phyloP scores from a whole-genome alignment of 2,329 filamentous ascomycete species.

The Ophiognomonia clavigignenti-juglandacearum region DNA sequence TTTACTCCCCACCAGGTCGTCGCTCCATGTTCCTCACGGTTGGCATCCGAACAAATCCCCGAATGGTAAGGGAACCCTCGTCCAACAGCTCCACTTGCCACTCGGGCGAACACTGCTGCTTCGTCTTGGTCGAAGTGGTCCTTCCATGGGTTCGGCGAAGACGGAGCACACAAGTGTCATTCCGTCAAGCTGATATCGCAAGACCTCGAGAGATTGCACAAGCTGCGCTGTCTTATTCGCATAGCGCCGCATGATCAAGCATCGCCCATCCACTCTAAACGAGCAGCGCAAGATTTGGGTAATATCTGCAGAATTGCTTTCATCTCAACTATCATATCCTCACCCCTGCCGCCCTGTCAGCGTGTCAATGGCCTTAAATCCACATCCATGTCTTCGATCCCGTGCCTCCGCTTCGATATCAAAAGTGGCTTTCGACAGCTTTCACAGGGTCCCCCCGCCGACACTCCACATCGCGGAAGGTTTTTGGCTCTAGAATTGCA shows the following conservation, averaged over 20 bases:
- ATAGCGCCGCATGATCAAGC: too few relatives aligned
- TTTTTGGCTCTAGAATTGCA: not conserved
- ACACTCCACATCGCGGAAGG: conserved; percentile 8
- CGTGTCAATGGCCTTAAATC: conserved; percentile 3
- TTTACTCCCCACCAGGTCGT: not conserved
- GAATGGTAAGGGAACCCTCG: not conserved
- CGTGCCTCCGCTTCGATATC: conserved; percentile 1
- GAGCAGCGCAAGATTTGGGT: conserved; percentile 2
- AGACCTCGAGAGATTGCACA: too few relatives aligned
- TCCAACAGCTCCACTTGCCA: not conserved
- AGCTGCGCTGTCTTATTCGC: too few relatives aligned
- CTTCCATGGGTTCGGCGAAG: not conserved
- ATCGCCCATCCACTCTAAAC: not conserved
- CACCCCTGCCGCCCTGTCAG: conserved; percentile 1
- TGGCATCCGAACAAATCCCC: not conserved
- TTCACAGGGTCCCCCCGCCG: conserved; percentile 7
- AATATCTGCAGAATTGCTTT: conserved; percentile 10
- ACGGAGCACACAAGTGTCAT: not conserved
- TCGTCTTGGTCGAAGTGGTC: not conserved
- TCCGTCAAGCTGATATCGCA: not conserved
- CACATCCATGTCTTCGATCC: conserved; percentile 6
- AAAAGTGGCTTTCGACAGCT: too few relatives aligned
- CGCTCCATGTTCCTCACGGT: not conserved
- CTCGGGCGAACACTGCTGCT: not conserved
- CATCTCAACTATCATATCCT: conserved; percentile 3